Evolutionary conservation across 2,329 filamentous ascomycete genomes (phyloP).

Genomic region (Pyricularia sp.): DNA sequence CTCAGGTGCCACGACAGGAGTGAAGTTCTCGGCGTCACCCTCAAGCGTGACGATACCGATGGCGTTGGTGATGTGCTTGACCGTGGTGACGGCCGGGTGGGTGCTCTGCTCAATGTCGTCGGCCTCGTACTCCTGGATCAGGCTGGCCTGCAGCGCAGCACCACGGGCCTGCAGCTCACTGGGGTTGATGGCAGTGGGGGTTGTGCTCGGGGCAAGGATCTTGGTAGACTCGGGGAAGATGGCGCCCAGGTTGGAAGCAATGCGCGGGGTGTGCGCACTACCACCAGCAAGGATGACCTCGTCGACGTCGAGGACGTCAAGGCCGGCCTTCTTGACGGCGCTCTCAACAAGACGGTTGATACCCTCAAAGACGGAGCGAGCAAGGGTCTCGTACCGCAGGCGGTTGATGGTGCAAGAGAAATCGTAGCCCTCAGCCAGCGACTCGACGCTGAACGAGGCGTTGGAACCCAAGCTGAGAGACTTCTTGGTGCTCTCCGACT

Average conservation of each 20-base stretch:
- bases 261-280: slow-evolving; percentile 86
- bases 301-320: slow-evolving; percentile 88
- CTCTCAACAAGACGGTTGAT: slow-evolving; percentile 80
- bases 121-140: slow-evolving; percentile 90
- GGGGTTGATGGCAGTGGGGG: slow-evolving; percentile 74
- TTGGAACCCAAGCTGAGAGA: slow-evolving; percentile 80
- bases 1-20: slow-evolving; percentile 72
- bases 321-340: slow-evolving; percentile 80
- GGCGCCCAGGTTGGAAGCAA: slow-evolving; percentile 68
- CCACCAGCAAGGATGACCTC: slow-evolving; percentile 92
- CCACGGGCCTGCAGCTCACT: slow-evolving; percentile 83
- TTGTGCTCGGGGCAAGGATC: slow-evolving; percentile 77
- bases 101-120: slow-evolving; percentile 94
- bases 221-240: slow-evolving; percentile 75
- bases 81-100: slow-evolving; percentile 88
- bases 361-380: slow-evolving; percentile 75
- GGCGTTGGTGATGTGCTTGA: slow-evolving; percentile 80
- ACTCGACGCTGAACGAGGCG: slow-evolving; percentile 89
- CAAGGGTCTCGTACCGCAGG: slow-evolving; percentile 83
- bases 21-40: slow-evolving; percentile 60
- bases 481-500: slow-evolving; percentile 88
- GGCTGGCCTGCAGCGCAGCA: slow-evolving; percentile 87
- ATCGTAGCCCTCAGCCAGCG: slow-evolving; percentile 78
- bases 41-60: slow-evolving; percentile 70
- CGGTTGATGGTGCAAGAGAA: slow-evolving; percentile 90